Conservation (phyloP, 2,329 filamentous ascomycete genomes). For the Tolypocladium cylindrosporum region DNA sequence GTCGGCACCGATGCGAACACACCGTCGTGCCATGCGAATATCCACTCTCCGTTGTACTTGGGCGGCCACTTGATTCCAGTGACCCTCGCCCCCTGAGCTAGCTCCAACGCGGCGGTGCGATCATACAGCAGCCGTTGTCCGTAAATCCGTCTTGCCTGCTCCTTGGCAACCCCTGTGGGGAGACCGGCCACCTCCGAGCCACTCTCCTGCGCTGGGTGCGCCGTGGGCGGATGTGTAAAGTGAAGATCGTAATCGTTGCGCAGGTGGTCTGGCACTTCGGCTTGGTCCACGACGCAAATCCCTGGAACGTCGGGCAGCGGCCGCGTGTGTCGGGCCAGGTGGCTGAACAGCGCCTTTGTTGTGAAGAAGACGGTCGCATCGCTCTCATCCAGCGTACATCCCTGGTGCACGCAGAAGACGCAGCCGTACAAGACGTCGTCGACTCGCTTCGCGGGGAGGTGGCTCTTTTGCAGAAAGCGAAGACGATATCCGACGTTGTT, state of each 20-base stretch:
- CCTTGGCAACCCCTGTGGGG: conserved; percentile 34
- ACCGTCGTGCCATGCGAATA: conserved; percentile 47
- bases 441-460: conserved; percentile 36
- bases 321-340: conserved; percentile 42
- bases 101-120: conserved; percentile 33
- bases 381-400: conserved; percentile 39
- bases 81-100: conserved; percentile 37
- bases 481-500: conserved; percentile 39
- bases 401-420: conserved; percentile 40
- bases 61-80: conserved; percentile 40
- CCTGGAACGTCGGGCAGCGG: conserved; percentile 40
- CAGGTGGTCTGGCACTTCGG: conserved; percentile 26
- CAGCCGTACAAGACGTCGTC: conserved; percentile 46
- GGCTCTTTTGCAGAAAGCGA: conserved; percentile 46
- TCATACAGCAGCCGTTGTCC: conserved; percentile 36
- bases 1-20: conserved; percentile 37
- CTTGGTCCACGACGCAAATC: conserved; percentile 35
- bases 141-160: conserved; percentile 36
- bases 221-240: conserved; percentile 28
- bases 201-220: conserved; percentile 32
- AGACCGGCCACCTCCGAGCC: conserved; percentile 27
- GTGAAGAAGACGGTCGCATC: conserved; percentile 48
- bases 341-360: conserved; percentile 40
- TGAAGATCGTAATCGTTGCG: conserved; percentile 45
- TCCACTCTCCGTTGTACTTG: conserved; percentile 45